Evolutionary conservation across 164 flowering plant species (phyloP).

Genomic region (Vitis amurensis): DNA sequence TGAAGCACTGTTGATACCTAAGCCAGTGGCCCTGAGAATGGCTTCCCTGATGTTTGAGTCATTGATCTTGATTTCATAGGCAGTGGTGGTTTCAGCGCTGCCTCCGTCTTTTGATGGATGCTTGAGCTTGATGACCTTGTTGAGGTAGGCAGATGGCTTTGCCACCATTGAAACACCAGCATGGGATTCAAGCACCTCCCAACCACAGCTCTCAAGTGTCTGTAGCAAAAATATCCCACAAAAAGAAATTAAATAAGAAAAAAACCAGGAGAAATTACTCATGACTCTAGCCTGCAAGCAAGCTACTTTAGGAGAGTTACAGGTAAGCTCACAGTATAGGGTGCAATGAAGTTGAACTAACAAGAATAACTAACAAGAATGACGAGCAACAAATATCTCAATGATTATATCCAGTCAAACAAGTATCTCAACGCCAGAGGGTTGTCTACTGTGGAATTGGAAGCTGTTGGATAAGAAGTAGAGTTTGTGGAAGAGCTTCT

Average conservation of each 20-base stretch:
- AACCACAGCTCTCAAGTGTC: constrained; percentile 77
- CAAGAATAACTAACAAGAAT: too few relatives aligned
- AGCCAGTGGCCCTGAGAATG: constrained; percentile 63
- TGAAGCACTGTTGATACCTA: constrained; percentile 80
- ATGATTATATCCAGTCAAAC: too few relatives aligned
- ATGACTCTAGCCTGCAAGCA: too few relatives aligned
- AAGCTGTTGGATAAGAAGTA: too few relatives aligned
- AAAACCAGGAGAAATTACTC: neutral
- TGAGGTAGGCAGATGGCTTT: constrained; percentile 70
- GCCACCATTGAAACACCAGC: constrained; percentile 89
- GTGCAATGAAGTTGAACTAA: too few relatives aligned
- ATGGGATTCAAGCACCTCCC: constrained; percentile 68
- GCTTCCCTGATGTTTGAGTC: constrained; percentile 79
- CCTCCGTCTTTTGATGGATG: constrained; percentile 10
- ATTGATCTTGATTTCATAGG: constrained; percentile 43
- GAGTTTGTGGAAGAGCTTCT: too few relatives aligned
- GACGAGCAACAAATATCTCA: too few relatives aligned
- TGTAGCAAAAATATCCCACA: constrained; percentile 21
- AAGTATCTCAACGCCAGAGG: too few relatives aligned
- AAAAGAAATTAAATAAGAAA: neutral
- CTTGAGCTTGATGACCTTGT: constrained; percentile 48
- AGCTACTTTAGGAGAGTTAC: too few relatives aligned
- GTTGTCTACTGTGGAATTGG: too few relatives aligned
- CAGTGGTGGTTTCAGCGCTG: neutral
- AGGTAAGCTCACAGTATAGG: too few relatives aligned